phyloP scores from a whole-genome alignment of 2,329 filamentous ascomycete genomes.

The Biscogniauxia sp. region DNA sequence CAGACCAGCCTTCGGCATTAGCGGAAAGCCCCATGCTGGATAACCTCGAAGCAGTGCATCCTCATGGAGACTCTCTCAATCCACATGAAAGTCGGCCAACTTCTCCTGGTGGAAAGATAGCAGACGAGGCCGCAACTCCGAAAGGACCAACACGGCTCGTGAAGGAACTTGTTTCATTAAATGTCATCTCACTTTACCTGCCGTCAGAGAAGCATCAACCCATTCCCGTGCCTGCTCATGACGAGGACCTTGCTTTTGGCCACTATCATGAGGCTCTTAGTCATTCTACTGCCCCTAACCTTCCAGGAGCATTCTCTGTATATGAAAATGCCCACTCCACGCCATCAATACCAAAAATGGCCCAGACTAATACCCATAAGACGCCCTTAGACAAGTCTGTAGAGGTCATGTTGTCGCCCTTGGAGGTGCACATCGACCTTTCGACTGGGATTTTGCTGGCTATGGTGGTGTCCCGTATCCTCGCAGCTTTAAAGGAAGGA shows the following conservation, averaged over 20 bases:
- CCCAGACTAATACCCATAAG: constrained; percentile 10
- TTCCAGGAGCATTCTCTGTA: constrained; percentile 62
- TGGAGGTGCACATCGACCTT: constrained; percentile 54
- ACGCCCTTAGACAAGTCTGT: constrained; percentile 36
- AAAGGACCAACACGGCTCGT: constrained; percentile 53
- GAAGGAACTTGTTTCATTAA: constrained; percentile 52
- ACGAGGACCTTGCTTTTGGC: not conserved
- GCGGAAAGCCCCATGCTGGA: constrained; percentile 12
- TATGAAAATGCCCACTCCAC: constrained; percentile 31
- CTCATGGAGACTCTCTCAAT: constrained; percentile 16
- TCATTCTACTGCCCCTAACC: constrained; percentile 44
- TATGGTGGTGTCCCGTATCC: constrained; percentile 49
- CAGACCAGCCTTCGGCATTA: not conserved
- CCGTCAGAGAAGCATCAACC: constrained; percentile 47
- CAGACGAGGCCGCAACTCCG: constrained; percentile 47
- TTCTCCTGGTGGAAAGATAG: constrained; percentile 9
- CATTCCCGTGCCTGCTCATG: constrained; percentile 33
- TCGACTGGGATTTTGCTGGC: constrained; percentile 55
- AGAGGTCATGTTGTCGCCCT: constrained; percentile 51
- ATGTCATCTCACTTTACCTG: constrained; percentile 53
- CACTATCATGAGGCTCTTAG: constrained; percentile 11
- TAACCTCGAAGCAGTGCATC: constrained; percentile 21
- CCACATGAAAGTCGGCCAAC: not conserved
- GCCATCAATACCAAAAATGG: constrained; percentile 15
- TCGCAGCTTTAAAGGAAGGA: constrained; percentile 42